Percentiles rank a stretch among this genome's conserved stretches.
phyloP scores from a whole-genome alignment of 495 filamentous ascomycete genomes.

The Pseudevernia furfuracea region DNA sequence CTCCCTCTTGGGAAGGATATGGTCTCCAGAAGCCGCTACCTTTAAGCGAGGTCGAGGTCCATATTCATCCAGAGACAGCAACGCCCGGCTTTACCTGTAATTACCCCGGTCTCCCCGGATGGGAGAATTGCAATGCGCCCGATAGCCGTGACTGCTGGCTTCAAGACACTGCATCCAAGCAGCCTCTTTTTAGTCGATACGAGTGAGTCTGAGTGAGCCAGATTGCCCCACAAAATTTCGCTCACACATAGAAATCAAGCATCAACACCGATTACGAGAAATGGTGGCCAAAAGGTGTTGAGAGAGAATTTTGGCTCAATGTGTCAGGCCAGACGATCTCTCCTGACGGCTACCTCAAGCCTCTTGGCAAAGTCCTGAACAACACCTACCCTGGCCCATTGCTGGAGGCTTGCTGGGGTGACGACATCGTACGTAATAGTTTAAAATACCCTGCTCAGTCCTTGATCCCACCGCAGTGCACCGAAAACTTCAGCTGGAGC shows the following conservation, averaged over 20 bases:
- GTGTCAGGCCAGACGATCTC: constrained; percentile 16
- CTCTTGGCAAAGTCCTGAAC: constrained; percentile 22
- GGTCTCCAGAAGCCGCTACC: constrained; percentile 9
- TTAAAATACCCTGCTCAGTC: too few relatives aligned
- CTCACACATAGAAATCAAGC: constrained; percentile 36
- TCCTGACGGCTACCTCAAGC: constrained; percentile 18
- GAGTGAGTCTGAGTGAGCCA: not conserved
- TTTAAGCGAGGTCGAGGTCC: not conserved
- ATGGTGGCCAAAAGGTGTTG: constrained; percentile 34
- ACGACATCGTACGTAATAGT: constrained; percentile 24
- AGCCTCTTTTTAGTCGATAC: constrained; percentile 12
- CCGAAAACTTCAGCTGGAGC: too few relatives aligned
- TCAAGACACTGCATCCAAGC: constrained; percentile 22
- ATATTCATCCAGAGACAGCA: not conserved
- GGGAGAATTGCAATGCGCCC: constrained; percentile 11
- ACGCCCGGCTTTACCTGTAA: constrained; percentile 12
- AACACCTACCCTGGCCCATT: constrained; percentile 23
- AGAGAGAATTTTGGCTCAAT: constrained; percentile 19
- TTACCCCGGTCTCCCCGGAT: constrained; percentile 15
- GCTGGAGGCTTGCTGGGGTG: constrained; percentile 25
- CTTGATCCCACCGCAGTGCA: too few relatives aligned
- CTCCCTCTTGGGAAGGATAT: not conserved
- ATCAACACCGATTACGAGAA: constrained; percentile 50
- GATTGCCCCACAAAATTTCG: not conserved
- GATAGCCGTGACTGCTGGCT: constrained; percentile 15